Conservation (phyloP, 2,329 filamentous ascomycete species). For the Aureobasidium leucospermi region DNA sequence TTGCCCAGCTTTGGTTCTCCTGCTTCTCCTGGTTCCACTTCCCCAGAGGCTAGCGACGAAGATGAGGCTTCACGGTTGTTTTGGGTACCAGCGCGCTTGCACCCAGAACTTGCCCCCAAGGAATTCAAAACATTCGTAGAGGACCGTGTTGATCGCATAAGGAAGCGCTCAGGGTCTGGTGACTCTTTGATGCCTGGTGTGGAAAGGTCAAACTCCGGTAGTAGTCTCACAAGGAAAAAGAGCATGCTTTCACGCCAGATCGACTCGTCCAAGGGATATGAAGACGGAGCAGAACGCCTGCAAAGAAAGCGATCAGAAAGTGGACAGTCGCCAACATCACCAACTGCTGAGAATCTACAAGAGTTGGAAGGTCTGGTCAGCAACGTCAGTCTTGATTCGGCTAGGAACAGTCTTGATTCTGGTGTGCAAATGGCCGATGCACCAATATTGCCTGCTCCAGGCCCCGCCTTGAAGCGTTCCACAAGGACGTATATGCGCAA, state of each 20-base stretch:
- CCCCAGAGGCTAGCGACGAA: conserved; percentile 65
- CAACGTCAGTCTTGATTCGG: conserved; percentile 56
- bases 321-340: conserved; percentile 19
- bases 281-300: conserved; percentile 75
- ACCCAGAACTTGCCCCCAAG: conserved; percentile 88
- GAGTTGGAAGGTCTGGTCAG: conserved; percentile 75
- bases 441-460: conserved; percentile 71
- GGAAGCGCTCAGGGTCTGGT: conserved; percentile 67
- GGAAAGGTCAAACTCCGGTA: conserved; percentile 47
- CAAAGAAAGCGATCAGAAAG: conserved; percentile 60
- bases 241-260: conserved; percentile 94
- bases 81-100: conserved; percentile 91
- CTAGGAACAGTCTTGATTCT: conserved; percentile 35
- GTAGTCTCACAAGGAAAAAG: conserved; percentile 73
- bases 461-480: conserved; percentile 76
- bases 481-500: conserved; percentile 56
- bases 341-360: conserved; percentile 52
- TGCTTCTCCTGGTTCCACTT: conserved; percentile 55
- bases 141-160: conserved; percentile 83
- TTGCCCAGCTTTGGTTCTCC: conserved; percentile 63
- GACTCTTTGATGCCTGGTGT: conserved; percentile 54
- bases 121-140: conserved; percentile 97
- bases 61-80: conserved; percentile 82
- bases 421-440: conserved; percentile 32
- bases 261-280: conserved; percentile 66